phyloP scores from a whole-genome alignment of 2,329 filamentous ascomycete genomes.

The Ceratocystis cubensis region DNA sequence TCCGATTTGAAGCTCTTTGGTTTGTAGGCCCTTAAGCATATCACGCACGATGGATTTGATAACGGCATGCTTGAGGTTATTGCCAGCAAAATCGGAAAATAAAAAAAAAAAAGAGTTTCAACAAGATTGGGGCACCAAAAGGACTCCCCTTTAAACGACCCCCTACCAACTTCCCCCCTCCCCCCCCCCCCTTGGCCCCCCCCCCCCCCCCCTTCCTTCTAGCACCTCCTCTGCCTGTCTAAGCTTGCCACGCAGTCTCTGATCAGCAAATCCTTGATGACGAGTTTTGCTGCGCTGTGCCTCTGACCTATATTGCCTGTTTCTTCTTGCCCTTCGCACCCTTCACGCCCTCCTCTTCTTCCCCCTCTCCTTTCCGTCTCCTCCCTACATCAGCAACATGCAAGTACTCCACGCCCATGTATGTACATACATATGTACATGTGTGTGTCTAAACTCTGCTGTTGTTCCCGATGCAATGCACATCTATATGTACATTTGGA shows the following conservation, averaged over 20 bases:
- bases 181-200: too few species aligned
- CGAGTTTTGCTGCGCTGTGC: background rate
- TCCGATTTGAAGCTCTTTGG: too few species aligned
- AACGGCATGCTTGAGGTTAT: too few species aligned
- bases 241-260: background rate
- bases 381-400: background rate
- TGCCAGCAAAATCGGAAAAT: too few species aligned
- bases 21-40: too few species aligned
- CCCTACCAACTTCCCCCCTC: too few species aligned
- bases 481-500: slow-evolving; percentile 2
- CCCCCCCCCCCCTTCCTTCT: background rate
- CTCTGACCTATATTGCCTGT: background rate
- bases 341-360: too few species aligned
- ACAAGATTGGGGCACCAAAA: too few species aligned
- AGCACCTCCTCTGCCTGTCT: background rate
- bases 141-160: too few species aligned
- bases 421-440: background rate
- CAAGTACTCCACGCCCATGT: background rate
- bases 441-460: background rate
- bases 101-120: too few species aligned
- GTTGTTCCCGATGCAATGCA: background rate
- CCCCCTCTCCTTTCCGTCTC: background rate
- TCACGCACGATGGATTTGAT: too few species aligned
- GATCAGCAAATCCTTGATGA: slow-evolving; percentile 1
- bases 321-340: background rate